These are phyloP conservation scores for Suaeda aralocaspica DNA, from an alignment of 148 eudicot genomes.

Conservation along the genomic window DNA sequence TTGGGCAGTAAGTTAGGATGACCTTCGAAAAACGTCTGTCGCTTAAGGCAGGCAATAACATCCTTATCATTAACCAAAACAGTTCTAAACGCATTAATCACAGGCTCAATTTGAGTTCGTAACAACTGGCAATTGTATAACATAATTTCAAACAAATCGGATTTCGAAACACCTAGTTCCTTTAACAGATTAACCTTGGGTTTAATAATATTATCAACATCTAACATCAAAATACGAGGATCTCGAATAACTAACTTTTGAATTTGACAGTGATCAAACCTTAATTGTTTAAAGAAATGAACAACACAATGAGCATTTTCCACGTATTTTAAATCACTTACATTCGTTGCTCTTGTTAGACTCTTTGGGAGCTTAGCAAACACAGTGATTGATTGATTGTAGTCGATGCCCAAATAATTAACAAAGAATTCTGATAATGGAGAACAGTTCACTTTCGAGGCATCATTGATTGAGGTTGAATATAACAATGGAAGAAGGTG, in stretches of 20 bases:
- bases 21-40: not conserved
- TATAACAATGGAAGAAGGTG: too few relatives aligned
- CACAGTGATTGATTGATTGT: too few relatives aligned
- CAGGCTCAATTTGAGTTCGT: not conserved
- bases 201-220: constrained; percentile 29
- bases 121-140: not conserved
- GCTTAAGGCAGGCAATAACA: constrained; percentile 2
- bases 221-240: constrained; percentile 25
- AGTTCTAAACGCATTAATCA: constrained; percentile 2
- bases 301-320: constrained; percentile 30
- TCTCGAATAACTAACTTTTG: constrained; percentile 13
- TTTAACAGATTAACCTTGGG: constrained; percentile 34
- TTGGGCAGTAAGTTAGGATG: constrained; percentile 11
- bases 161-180: constrained; percentile 26
- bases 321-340: too few relatives aligned
- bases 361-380: too few relatives aligned
- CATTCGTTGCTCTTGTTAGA: too few relatives aligned
- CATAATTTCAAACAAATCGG: constrained; percentile 6
- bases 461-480: too few relatives aligned
- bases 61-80: constrained; percentile 21
- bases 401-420: too few relatives aligned
- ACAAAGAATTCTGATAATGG: too few relatives aligned
- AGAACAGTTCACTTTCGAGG: too few relatives aligned
- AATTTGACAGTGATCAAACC: constrained; percentile 27
- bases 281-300: constrained; percentile 20